A percentile compares a stretch with the other conserved stretches of the same genome.
Conservation (phyloP, 2,329 filamentous ascomycete genomes). For the Cladophialophora chaetospira region DNA sequence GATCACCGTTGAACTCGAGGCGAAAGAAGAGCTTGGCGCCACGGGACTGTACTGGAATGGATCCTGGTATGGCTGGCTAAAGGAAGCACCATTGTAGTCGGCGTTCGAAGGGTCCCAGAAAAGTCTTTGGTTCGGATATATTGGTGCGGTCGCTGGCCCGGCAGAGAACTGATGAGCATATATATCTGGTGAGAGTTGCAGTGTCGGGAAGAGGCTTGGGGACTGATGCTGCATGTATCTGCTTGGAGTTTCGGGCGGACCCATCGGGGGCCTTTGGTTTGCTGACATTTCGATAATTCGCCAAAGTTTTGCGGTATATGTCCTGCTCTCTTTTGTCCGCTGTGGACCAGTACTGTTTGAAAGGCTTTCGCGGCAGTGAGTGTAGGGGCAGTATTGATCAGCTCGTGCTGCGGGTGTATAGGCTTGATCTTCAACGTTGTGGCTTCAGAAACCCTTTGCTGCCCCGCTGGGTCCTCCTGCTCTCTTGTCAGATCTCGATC, state of each 20-base stretch:
- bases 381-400: neutral
- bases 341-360: neutral
- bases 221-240: slow-evolving; percentile 45
- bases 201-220: slow-evolving; percentile 52
- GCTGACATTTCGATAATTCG: slow-evolving; percentile 19
- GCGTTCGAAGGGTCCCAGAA: slow-evolving; percentile 48
- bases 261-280: slow-evolving; percentile 36
- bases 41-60: slow-evolving; percentile 26
- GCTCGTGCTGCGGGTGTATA: too few relatives aligned
- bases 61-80: slow-evolving; percentile 30
- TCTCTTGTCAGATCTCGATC: too few relatives aligned
- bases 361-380: neutral
- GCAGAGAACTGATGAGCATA: slow-evolving; percentile 51
- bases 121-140: slow-evolving; percentile 56
- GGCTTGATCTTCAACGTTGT: too few relatives aligned
- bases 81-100: slow-evolving; percentile 19
- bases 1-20: slow-evolving; percentile 30
- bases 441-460: too few relatives aligned
- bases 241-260: slow-evolving; percentile 49
- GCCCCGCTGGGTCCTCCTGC: too few relatives aligned
- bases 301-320: neutral
- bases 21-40: slow-evolving; percentile 27
- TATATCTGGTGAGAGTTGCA: slow-evolving; percentile 61
- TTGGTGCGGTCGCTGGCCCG: slow-evolving; percentile 59
- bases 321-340: neutral